Percentiles rank a stretch among this genome's conserved stretches.
phyloP scores from a whole-genome alignment of 2,329 filamentous ascomycete genomes.

The Colletotrichum sojae region DNA sequence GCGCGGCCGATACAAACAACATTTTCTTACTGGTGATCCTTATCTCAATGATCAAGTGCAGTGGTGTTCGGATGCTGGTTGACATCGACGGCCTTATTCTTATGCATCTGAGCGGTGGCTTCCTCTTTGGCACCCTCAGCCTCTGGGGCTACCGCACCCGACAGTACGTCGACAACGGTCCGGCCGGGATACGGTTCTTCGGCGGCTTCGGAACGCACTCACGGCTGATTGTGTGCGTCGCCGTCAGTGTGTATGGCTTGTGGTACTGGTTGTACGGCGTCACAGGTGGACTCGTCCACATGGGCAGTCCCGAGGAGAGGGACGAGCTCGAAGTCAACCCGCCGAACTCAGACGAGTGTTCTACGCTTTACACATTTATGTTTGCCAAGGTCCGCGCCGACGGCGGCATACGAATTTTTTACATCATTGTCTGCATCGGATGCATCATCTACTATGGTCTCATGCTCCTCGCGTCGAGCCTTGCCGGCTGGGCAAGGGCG shows the following conservation, averaged over 20 bases:
- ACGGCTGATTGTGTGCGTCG: conserved; percentile 43
- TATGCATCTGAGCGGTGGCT: conserved; percentile 48
- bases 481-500: conserved; percentile 41
- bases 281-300: conserved; percentile 21
- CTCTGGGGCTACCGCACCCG: conserved; percentile 49
- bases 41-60: conserved; percentile 46
- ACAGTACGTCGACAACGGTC: conserved; percentile 43
- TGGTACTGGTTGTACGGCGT: conserved; percentile 49
- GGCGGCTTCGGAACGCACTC: conserved; percentile 46
- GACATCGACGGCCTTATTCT: conserved; percentile 47
- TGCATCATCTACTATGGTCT: conserved; percentile 44
- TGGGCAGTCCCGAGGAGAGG: conserved; percentile 40
- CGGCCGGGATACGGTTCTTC: conserved; percentile 42
- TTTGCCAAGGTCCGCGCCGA: conserved; percentile 45
- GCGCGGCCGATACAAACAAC: conserved; percentile 46
- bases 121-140: conserved; percentile 46
- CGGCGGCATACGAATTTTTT: conserved; percentile 44
- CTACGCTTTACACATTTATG: conserved; percentile 45
- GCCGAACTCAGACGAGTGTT: conserved; percentile 41
- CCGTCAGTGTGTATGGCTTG: conserved; percentile 44
- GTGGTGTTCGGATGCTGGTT: conserved; percentile 34
- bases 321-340: conserved; percentile 36
- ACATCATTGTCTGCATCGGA: conserved; percentile 42
- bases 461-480: conserved; percentile 43
- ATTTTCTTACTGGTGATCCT: conserved; percentile 51